Evolutionary conservation across 768 basidiomycete species (phyloP).

Genomic region (Lentinus tigrinus): DNA sequence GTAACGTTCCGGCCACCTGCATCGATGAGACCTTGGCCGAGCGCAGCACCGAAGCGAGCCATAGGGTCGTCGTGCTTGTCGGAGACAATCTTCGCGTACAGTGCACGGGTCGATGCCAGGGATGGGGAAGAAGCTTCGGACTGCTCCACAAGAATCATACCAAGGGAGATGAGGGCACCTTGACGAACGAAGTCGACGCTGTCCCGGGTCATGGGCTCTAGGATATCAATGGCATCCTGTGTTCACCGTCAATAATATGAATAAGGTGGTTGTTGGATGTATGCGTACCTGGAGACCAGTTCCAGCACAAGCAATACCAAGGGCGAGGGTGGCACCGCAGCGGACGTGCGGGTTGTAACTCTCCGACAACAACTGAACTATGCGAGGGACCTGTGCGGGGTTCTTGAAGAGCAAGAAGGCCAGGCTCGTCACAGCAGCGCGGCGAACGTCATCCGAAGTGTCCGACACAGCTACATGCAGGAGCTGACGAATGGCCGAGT

Average conservation of each 20-base stretch:
- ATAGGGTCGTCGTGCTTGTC: slow-evolving; percentile 99
- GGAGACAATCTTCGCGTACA: slow-evolving; percentile 84
- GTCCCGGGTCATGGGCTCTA: slow-evolving; percentile 98
- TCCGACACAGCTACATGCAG: slow-evolving; percentile 98
- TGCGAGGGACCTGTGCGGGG: slow-evolving; percentile 91
- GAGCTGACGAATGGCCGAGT: slow-evolving; percentile 86
- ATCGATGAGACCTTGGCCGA: slow-evolving; percentile 96
- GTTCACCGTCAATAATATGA: background rate
- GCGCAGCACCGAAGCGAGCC: slow-evolving; percentile 95
- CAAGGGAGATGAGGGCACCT: slow-evolving; percentile 92
- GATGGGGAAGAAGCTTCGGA: slow-evolving; percentile 89
- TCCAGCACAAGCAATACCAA: slow-evolving; percentile 97
- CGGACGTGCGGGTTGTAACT: slow-evolving; percentile 99
- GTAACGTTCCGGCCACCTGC: slow-evolving; percentile 97
- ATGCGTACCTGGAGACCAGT: slow-evolving; percentile 82
- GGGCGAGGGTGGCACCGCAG: slow-evolving; percentile 92
- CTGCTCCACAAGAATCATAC: slow-evolving; percentile 96
- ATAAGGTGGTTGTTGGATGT: no score
- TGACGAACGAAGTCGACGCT: slow-evolving; percentile 98
- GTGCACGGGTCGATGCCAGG: slow-evolving; percentile 73
- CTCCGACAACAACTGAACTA: slow-evolving; percentile 95
- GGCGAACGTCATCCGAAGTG: slow-evolving; percentile 94
- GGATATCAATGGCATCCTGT: slow-evolving; percentile 92
- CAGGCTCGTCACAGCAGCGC: slow-evolving; percentile 93
- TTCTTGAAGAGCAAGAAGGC: slow-evolving; percentile 98